Conservation (phyloP, 2,329 filamentous ascomycete species). For the Colletotrichum melonis region DNA sequence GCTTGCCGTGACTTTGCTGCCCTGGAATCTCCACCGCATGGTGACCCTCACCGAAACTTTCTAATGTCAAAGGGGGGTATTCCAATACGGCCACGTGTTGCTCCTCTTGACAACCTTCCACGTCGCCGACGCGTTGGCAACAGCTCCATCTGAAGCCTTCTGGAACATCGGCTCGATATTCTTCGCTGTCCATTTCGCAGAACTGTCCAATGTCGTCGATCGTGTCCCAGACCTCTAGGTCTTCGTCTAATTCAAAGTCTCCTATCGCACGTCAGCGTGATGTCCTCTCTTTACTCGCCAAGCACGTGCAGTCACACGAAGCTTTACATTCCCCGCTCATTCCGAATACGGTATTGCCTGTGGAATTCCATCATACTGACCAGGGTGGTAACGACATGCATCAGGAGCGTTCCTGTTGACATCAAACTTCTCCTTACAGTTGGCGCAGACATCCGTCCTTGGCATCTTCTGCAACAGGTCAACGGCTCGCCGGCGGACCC, state of each 20-base stretch:
- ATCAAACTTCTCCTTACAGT: neutral
- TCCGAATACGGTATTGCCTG: neutral
- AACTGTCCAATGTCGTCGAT: neutral
- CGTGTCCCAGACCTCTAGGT: neutral
- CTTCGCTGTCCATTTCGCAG: neutral
- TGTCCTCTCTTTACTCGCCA: neutral
- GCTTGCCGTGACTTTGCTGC: neutral
- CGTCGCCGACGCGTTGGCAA: conserved; percentile 1
- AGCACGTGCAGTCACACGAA: neutral
- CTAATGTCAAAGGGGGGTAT: neutral
- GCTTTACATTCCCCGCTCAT: neutral
- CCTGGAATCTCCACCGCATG: too few relatives aligned
- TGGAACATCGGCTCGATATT: neutral
- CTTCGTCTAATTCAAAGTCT: neutral
- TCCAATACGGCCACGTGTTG: neutral
- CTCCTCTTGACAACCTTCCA: neutral
- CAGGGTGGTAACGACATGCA: neutral
- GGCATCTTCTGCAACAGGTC: neutral
- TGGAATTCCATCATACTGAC: neutral
- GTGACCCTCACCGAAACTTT: neutral
- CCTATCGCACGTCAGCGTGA: neutral
- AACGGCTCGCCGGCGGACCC: neutral
- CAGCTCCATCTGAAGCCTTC: conserved; percentile 23
- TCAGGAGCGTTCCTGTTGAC: neutral
- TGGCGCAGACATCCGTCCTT: neutral